A percentile compares a stretch with the other conserved stretches of the same genome.
phyloP scores from a whole-genome alignment of 768 basidiomycete genomes.

The Tricholoma flavovirens region DNA sequence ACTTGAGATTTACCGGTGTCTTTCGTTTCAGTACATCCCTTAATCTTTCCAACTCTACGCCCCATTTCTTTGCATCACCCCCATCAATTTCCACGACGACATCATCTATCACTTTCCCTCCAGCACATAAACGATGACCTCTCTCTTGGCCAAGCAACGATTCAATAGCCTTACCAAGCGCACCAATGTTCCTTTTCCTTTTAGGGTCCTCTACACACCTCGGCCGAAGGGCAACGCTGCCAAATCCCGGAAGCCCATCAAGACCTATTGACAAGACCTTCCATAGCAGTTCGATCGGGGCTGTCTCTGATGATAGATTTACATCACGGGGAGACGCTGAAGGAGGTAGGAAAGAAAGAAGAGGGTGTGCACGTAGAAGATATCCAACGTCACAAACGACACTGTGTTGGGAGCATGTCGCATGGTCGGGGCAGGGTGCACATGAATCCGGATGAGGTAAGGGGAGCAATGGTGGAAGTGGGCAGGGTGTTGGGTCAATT shows the following conservation, averaged over 20 bases:
- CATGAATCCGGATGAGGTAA: conserved; percentile 57
- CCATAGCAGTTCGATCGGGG: conserved; percentile 38
- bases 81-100: conserved; percentile 42
- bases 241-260: conserved; percentile 71
- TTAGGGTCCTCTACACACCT: conserved; percentile 73
- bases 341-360: conserved; percentile 47
- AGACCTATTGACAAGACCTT: conserved; percentile 39
- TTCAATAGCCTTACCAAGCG: conserved; percentile 69
- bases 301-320: conserved; percentile 35
- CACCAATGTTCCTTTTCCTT: conserved; percentile 68
- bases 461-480: conserved; percentile 48
- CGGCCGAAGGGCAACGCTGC: conserved; percentile 73
- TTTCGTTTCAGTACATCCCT: conserved; percentile 52
- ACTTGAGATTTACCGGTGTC: conserved; percentile 40
- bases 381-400: conserved; percentile 67
- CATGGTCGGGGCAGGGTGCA: conserved; percentile 69
- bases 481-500: conserved; percentile 38
- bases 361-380: conserved; percentile 56
- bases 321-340: conserved; percentile 27
- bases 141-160: conserved; percentile 54
- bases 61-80: conserved; percentile 75
- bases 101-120: conserved; percentile 30
- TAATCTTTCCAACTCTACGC: conserved; percentile 54
- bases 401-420: conserved; percentile 47
- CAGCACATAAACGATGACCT: conserved; percentile 59